A percentile compares a stretch with the other conserved stretches of the same genome.
phyloP scores from a whole-genome alignment of 139 green algal species.

The Nannochloris sp. region DNA sequence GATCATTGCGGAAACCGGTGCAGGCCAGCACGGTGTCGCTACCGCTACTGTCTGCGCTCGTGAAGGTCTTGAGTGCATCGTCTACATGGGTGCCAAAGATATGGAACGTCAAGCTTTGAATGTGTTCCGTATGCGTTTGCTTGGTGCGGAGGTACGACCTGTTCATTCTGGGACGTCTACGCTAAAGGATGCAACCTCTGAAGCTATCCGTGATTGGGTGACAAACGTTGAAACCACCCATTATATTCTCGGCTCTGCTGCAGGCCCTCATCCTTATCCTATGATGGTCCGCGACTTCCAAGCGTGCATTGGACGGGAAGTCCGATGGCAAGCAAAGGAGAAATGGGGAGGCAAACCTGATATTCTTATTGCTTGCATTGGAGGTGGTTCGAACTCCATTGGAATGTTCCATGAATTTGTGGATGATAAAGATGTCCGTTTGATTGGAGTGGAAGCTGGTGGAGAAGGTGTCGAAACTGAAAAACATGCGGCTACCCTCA shows the following conservation, averaged over 20 bases:
- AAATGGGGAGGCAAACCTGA: conserved; percentile 85
- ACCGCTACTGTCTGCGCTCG: conserved; percentile 95
- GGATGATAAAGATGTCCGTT: conserved; percentile 76
- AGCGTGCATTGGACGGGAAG: conserved; percentile 88
- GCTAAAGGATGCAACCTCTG: conserved; percentile 95
- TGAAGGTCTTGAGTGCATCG: conserved; percentile 90
- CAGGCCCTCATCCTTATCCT: conserved; percentile 96
- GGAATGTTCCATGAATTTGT: conserved; percentile 98
- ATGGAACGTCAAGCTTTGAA: conserved; percentile 97
- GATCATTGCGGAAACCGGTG: conserved; percentile 98
- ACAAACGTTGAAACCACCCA: conserved; percentile 99
- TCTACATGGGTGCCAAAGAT: conserved; percentile 99
- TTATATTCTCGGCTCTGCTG: conserved; percentile 97
- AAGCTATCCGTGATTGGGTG: conserved; percentile 99
- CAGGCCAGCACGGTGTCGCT: conserved; percentile 96
- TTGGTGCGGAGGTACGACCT: conserved; percentile 88
- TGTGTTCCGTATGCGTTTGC: conserved; percentile 97
- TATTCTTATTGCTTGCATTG: conserved; percentile 94
- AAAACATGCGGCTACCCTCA: conserved; percentile 97
- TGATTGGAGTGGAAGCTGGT: conserved; percentile 69
- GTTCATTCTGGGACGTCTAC: conserved; percentile 89
- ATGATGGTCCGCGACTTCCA: conserved; percentile 99
- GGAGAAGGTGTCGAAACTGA: conserved; percentile 81
- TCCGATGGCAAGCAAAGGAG: conserved; percentile 66
- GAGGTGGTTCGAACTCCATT: conserved; percentile 97